Evolutionary conservation across 1,139 yeast genomes (phyloP), one percentile per base, ranked within the genome.

Genomic region (Pichia sp.): DNA sequence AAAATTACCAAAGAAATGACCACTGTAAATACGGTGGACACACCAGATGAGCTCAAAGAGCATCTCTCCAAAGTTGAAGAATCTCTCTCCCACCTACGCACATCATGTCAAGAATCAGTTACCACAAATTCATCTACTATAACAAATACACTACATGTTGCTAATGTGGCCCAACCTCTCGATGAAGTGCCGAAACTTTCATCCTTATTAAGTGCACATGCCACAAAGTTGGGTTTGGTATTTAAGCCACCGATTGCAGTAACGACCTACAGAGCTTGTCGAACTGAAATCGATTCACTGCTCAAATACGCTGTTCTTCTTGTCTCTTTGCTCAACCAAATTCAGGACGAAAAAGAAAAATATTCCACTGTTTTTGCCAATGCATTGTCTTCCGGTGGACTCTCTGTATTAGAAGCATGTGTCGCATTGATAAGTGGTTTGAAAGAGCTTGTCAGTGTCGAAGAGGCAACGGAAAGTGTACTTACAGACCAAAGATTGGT

Each of bases 221-320:
- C 86, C 1, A 88, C 96, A 3, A 88, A 87, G 67, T 75, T 87
- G 3, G 96, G 95, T 6, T 81, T 89, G 44, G 79, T 89, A 1
- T 85, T 84, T 69, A 81, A 84, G 62, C 87, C 91, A 1, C 82
- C 82, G 6, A 78, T 74, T 58, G 59, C 69, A 64, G 55, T 78
- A 60, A 63, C 71, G 48, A 58, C 59, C 34, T 61, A 62, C 49
- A 74, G 71, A n/a, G 81, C 89, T 0, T 85, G 87, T 1, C 76
- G 70, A 59, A 73, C 71, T 33, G 84, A 87, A 41, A 61, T 84
- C 10, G 78, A 76, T 56, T 79, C 79, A 45, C 69, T 80, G 44
- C 72, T 80, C 6, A 80, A 79, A 51, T 67, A 75, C 6, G 54
- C 75, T 3, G 72, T 80, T 6, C 72, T 81, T 53, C 63, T 78